Base-by-base conservation (phyloP, 768 basidiomycete species). In the Panaeolus papilionaceus region DNA sequence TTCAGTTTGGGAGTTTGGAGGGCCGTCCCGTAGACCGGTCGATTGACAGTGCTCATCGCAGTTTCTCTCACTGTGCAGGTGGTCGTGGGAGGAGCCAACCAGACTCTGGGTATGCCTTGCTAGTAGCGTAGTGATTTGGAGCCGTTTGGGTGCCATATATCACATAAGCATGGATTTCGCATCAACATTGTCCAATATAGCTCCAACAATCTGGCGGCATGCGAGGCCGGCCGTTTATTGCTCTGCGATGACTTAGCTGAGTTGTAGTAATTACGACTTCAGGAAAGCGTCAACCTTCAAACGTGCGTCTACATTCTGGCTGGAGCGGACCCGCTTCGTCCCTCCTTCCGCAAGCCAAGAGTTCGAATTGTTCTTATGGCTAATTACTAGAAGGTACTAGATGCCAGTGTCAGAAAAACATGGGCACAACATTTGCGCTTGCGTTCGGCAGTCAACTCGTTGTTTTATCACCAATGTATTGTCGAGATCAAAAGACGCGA, bases 371-470 rank as follows among this genome's bases (percentile, higher is more conserved):
- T 23, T 23, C 7, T 20, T 51, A 18, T 23, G 54, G 14, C 16
- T 16, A n/a, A 9, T 37, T 28, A 9, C 12, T 28, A 37, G 10
- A 58, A 33, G 54, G 33, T 11, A 28, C n/a, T 58, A 16, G 33
- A 58, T 58, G 14, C 12, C 54, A 28, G 54, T 33, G 26, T 33
- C 54, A 33, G 47, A 20, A 51, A 51, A 7, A 14, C 54, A 23
- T 16, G 49, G 20, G 20, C 14, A 28, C 33, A 58, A 58, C 28
- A 58, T 58, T 58, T 58, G 54, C 54, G 54, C 54, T 58, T 58
- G 54, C 33, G 54, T 12, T 37, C 54, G 54, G 54, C 28, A 58
- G 54, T 58, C 54, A 58, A 58, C 54, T 58, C 54, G 54, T 58
- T 58, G 54, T 33, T 58, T 23, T 26, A 7, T 23, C 16, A 18